phyloP scores from a whole-genome alignment of 768 basidiomycete genomes.

The Podaxis rugospora region DNA sequence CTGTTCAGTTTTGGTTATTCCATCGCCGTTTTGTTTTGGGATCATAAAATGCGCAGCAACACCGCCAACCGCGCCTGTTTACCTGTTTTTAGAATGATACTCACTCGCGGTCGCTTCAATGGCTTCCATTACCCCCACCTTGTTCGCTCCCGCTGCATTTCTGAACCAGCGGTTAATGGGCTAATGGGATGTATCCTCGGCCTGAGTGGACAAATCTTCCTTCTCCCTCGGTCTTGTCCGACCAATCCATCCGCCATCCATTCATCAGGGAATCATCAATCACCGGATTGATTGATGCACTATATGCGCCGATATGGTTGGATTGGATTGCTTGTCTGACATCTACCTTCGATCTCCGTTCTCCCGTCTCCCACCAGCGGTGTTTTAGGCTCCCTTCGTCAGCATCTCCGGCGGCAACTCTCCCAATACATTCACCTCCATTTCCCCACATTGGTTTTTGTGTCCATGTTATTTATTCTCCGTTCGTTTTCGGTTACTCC shows the following conservation, averaged over 20 bases:
- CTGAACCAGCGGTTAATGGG: neutral
- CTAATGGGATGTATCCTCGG: neutral
- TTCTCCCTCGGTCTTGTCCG: neutral
- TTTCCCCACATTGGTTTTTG: neutral
- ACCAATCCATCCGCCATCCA: neutral
- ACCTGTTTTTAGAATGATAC: neutral
- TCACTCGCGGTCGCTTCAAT: neutral
- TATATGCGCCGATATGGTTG: neutral
- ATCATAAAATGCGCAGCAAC: neutral
- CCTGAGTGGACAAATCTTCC: neutral
- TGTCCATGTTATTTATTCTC: neutral
- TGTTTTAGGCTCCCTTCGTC: neutral
- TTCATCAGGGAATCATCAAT: conserved; percentile 1
- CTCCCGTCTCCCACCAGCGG: neutral
- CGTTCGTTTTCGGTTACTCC: neutral
- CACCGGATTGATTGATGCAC: conserved; percentile 3
- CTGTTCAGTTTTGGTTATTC: neutral
- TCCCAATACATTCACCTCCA: neutral
- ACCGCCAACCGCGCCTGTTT: neutral
- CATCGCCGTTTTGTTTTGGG: neutral
- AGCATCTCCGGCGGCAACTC: neutral
- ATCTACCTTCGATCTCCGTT: neutral
- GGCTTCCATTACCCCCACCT: neutral
- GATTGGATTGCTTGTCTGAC: neutral
- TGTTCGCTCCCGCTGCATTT: neutral